phyloP scores from a whole-genome alignment of 805 yeast species.

The Yarrowia sp. region DNA sequence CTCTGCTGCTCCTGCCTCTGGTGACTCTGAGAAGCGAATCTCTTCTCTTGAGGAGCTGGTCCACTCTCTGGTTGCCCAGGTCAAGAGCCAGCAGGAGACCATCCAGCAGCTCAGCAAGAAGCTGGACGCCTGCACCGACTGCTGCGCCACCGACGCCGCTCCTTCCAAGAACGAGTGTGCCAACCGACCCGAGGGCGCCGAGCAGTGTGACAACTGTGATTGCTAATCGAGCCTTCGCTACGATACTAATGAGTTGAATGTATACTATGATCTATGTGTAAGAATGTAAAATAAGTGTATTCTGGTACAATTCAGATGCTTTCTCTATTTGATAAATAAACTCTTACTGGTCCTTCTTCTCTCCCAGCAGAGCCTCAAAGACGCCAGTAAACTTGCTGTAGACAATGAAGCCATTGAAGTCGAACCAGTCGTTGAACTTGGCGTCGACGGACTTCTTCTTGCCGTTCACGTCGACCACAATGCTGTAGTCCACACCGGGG shows the following conservation, averaged over 20 bases:
- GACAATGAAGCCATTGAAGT: conserved; percentile 32
- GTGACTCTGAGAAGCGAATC: conserved; percentile 15
- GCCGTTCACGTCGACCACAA: conserved; percentile 29
- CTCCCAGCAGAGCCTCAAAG: background rate
- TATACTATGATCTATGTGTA: conserved; percentile 24
- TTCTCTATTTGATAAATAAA: conserved; percentile 3
- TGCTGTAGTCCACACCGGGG: conserved; percentile 30
- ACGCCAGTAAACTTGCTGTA: conserved; percentile 30
- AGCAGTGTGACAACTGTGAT: conserved; percentile 26
- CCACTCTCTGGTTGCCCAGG: conserved; percentile 16
- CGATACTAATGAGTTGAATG: conserved; percentile 26
- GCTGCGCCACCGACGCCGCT: conserved; percentile 1
- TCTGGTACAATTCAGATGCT: background rate
- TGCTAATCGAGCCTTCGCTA: conserved; percentile 11
- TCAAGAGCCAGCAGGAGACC: conserved; percentile 24
- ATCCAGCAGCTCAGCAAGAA: conserved; percentile 25
- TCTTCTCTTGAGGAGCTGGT: conserved; percentile 12
- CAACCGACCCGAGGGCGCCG: conserved; percentile 26
- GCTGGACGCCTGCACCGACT: conserved; percentile 18
- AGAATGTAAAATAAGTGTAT: too few species aligned
- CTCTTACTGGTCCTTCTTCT: conserved; percentile 15
- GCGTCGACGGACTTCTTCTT: conserved; percentile 26
- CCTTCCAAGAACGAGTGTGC: conserved; percentile 18
- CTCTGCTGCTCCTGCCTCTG: background rate
- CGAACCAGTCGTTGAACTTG: conserved; percentile 33